Evolutionary conservation across 495 filamentous ascomycete species (phyloP).

Genomic region (Penicillium taxi): DNA sequence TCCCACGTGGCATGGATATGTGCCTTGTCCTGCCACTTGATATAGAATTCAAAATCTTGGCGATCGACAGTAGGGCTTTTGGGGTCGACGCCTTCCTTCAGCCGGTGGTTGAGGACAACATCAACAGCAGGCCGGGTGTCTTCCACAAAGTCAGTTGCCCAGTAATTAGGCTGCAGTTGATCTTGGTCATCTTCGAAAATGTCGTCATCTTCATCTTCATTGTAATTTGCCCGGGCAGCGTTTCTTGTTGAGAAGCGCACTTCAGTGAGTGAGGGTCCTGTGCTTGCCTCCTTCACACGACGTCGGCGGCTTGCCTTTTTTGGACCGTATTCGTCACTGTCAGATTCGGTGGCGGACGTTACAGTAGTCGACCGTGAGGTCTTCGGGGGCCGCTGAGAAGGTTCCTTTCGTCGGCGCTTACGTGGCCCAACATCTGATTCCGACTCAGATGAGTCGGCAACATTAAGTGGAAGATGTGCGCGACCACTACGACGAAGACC

Average conservation of each 20-base stretch:
- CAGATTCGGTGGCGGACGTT: slow-evolving; percentile 36
- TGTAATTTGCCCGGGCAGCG: slow-evolving; percentile 78
- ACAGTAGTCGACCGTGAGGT: slow-evolving; percentile 38
- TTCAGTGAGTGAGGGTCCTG: slow-evolving; percentile 55
- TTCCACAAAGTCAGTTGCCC: slow-evolving; percentile 54
- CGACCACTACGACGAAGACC: slow-evolving; percentile 81
- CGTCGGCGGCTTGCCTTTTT: slow-evolving; percentile 69
- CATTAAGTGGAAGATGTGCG: slow-evolving; percentile 41
- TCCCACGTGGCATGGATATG: slow-evolving; percentile 97
- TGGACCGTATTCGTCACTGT: slow-evolving; percentile 65
- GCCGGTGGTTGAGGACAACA: slow-evolving; percentile 74
- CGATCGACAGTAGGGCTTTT: slow-evolving; percentile 49
- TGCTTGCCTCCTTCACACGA: slow-evolving; percentile 50
- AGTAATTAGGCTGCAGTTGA: slow-evolving; percentile 51
- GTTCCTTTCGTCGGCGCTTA: slow-evolving; percentile 34
- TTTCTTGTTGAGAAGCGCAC: slow-evolving; percentile 87
- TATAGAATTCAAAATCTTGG: slow-evolving; percentile 84
- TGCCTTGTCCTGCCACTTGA: slow-evolving; percentile 96
- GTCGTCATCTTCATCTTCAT: slow-evolving; percentile 76
- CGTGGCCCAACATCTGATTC: slow-evolving; percentile 36
- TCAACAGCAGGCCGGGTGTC: slow-evolving; percentile 78
- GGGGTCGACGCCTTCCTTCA: slow-evolving; percentile 59
- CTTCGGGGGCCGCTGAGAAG: slow-evolving; percentile 37
- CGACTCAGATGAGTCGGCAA: slow-evolving; percentile 72
- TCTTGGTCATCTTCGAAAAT: slow-evolving; percentile 62